Percentiles rank a stretch among this genome's conserved stretches.
These are phyloP conservation scores for Thecaphora frezii DNA, from an alignment of 1,284 basidiomycete genomes.

Conservation along the genomic window DNA sequence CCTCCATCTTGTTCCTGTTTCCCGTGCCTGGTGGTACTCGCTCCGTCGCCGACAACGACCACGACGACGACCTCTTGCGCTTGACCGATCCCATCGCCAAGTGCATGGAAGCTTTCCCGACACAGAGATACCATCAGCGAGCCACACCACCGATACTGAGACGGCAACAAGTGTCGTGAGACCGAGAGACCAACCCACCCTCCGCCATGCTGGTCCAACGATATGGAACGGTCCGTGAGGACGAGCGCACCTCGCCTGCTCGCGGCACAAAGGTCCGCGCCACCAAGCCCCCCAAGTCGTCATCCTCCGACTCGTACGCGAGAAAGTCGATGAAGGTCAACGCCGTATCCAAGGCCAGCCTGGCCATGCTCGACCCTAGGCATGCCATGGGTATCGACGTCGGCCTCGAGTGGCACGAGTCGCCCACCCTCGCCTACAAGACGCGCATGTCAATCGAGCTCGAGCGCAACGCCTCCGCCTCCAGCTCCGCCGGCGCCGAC, in stretches of 20 bases:
- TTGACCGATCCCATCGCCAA: no score
- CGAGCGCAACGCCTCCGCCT: not conserved
- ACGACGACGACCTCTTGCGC: no score
- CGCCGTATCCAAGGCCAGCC: slow-evolving; percentile 49
- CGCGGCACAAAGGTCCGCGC: not conserved
- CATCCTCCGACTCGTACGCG: not conserved
- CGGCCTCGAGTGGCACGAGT: slow-evolving; percentile 24
- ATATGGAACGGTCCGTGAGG: not conserved
- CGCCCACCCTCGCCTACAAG: not conserved
- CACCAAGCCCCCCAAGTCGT: not conserved
- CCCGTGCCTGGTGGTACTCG: no score
- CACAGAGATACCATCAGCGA: no score
- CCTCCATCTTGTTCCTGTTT: no score
- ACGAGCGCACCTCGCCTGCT: not conserved
- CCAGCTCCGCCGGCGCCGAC: not conserved
- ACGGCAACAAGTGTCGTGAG: no score
- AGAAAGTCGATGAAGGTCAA: slow-evolving; percentile 36
- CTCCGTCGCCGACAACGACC: no score
- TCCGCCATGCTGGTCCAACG: not conserved
- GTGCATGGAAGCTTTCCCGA: no score
- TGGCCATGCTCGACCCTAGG: slow-evolving; percentile 50
- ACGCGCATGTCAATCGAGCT: slow-evolving; percentile 4
- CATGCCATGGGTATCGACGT: slow-evolving; percentile 54
- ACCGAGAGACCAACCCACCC: no score
- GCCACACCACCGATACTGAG: no score